Conservation (phyloP, 2,329 filamentous ascomycete species). For the Fusarium buharicum region DNA sequence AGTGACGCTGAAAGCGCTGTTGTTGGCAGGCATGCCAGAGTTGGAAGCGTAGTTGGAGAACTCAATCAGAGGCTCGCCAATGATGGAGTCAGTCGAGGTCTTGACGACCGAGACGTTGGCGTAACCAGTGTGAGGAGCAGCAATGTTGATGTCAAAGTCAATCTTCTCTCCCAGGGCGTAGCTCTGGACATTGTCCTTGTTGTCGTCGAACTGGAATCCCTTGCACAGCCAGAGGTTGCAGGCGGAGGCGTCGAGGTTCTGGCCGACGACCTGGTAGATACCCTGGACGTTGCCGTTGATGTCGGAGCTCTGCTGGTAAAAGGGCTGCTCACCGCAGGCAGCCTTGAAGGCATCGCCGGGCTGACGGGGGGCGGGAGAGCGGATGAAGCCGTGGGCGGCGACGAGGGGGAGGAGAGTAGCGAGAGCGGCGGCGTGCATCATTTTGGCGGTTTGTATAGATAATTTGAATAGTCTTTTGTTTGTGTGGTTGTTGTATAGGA, state of each 20-base stretch:
- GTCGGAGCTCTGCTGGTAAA: constrained; percentile 48
- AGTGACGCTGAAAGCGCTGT: constrained; percentile 63
- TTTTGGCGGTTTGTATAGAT: constrained; percentile 29
- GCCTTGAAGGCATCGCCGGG: constrained; percentile 56
- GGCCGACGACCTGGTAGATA: constrained; percentile 48
- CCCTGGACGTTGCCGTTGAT: constrained; percentile 54
- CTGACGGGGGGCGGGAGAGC: constrained; percentile 53
- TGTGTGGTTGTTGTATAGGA: constrained; percentile 21
- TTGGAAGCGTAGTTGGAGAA: constrained; percentile 67
- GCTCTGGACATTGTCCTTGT: constrained; percentile 55
- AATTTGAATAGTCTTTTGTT: background rate
- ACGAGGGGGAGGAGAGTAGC: constrained; percentile 47
- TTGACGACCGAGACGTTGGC: constrained; percentile 69
- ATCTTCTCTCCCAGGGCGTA: constrained; percentile 57
- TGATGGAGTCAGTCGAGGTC: constrained; percentile 60
- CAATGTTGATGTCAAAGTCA: constrained; percentile 53
- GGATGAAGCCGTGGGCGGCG: constrained; percentile 58
- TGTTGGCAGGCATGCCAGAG: constrained; percentile 53
- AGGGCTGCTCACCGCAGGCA: constrained; percentile 57
- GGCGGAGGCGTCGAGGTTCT: constrained; percentile 36
- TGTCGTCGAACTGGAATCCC: constrained; percentile 59
- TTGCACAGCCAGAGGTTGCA: constrained; percentile 60
- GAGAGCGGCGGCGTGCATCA: constrained; percentile 42
- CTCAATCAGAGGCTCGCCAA: constrained; percentile 63
- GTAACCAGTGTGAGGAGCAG: constrained; percentile 58